phyloP scores from a whole-genome alignment of 176 grass and related monocot genomes.

The Echinochloa phyllopogon region DNA sequence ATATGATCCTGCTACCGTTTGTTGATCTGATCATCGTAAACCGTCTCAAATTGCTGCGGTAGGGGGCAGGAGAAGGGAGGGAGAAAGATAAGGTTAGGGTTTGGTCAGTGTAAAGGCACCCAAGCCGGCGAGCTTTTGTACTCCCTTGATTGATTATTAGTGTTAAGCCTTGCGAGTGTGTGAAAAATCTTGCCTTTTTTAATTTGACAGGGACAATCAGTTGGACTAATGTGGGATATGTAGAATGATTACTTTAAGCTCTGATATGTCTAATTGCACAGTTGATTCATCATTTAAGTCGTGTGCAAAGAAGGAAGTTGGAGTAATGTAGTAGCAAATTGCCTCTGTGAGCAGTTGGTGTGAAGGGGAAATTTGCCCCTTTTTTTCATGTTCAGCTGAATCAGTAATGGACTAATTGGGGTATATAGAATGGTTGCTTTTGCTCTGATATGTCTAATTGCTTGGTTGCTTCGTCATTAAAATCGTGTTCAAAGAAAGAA shows the following conservation, averaged over 20 bases:
- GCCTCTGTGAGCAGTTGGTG: not conserved
- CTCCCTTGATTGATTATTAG: not conserved
- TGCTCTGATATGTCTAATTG: not conserved
- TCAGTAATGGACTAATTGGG: not conserved
- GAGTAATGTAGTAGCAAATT: not conserved
- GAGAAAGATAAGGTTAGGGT: not conserved
- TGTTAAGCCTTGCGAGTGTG: not conserved
- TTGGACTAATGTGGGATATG: not conserved
- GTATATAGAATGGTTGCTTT: not conserved
- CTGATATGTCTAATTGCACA: conserved; percentile 9
- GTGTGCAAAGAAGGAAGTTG: not conserved
- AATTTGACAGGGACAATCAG: not conserved
- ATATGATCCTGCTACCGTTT: not conserved
- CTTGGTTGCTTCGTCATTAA: not conserved
- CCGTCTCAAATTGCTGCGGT: not conserved
- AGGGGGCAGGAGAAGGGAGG: not conserved
- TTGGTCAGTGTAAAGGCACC: not conserved
- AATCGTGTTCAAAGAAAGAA: not conserved
- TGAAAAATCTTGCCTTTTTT: not conserved
- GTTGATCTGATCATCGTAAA: not conserved
- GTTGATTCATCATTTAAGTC: not conserved
- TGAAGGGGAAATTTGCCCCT: not conserved
- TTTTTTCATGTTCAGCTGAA: not conserved
- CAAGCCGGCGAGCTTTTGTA: not conserved
- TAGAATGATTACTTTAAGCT: not conserved